These are phyloP conservation scores for Lolium perenne DNA, from an alignment of 176 grass and related monocot species.

Conservation along the genomic window DNA sequence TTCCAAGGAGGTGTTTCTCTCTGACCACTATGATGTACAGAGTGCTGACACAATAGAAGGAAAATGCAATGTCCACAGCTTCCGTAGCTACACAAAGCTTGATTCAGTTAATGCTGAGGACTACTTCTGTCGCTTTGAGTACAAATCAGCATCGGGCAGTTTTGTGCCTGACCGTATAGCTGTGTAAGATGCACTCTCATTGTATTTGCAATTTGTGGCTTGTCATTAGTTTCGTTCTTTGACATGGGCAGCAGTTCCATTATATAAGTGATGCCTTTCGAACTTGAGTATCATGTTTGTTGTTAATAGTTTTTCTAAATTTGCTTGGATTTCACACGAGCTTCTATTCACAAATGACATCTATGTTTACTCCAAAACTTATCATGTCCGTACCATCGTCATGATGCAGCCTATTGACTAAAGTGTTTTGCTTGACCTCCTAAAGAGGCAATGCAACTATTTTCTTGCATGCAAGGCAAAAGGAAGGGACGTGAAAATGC, in stretches of 20 bases:
- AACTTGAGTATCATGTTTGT: constrained; percentile 10
- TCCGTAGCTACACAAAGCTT: constrained; percentile 89
- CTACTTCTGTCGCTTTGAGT: constrained; percentile 92
- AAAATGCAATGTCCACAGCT: constrained; percentile 90
- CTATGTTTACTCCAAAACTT: not conserved
- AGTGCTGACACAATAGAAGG: constrained; percentile 97
- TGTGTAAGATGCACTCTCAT: constrained; percentile 60
- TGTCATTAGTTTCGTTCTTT: not conserved
- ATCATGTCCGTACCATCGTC: not conserved
- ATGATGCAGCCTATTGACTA: constrained; percentile 2
- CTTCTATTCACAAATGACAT: constrained; percentile 1
- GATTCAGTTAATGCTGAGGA: constrained; percentile 85
- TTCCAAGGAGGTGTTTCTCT: constrained; percentile 84
- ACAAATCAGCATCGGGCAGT: constrained; percentile 80
- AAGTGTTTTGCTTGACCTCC: constrained; percentile 1
- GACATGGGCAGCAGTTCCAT: not conserved
- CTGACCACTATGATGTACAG: constrained; percentile 96
- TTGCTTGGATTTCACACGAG: not conserved
- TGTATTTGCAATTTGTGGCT: constrained; percentile 22
- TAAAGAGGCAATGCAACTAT: constrained; percentile 8
- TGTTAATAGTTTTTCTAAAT: constrained; percentile 4
- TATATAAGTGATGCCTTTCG: not conserved
- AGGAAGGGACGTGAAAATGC: not conserved
- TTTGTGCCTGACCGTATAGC: constrained; percentile 88
- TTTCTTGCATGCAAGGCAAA: constrained; percentile 10